These are phyloP conservation scores for Paracoccidioides brasiliensis DNA, from an alignment of 2,329 filamentous ascomycete genomes.

Conservation along the genomic window DNA sequence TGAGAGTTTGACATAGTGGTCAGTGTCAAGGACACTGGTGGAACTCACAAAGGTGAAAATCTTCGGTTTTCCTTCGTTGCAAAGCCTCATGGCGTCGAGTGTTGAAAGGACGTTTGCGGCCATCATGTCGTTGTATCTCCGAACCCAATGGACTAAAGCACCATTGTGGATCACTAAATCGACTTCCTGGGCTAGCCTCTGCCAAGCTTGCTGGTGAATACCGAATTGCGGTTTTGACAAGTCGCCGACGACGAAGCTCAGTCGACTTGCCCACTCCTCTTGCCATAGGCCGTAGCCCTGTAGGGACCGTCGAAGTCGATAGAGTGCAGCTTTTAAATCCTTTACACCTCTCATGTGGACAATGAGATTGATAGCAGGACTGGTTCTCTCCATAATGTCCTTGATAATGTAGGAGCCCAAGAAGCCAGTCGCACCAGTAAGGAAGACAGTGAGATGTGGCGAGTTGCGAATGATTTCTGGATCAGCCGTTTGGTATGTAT, in stretches of 20 bases:
- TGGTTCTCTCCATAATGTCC: conserved; percentile 54
- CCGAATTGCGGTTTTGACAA: conserved; percentile 61
- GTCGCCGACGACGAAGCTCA: conserved; percentile 61
- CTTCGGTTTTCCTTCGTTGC: conserved; percentile 65
- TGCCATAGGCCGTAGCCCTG: conserved; percentile 71
- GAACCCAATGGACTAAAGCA: conserved; percentile 66
- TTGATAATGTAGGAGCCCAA: conserved; percentile 67
- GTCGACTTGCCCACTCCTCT: conserved; percentile 39
- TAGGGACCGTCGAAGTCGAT: conserved; percentile 54
- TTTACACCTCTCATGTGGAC: conserved; percentile 60
- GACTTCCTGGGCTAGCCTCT: conserved; percentile 48
- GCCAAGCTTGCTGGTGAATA: conserved; percentile 53
- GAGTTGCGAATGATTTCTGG: conserved; percentile 16
- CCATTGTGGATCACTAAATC: conserved; percentile 76
- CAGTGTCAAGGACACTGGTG: conserved; percentile 67
- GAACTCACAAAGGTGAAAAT: conserved; percentile 70
- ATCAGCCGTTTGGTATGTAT: conserved; percentile 22
- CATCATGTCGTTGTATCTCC: conserved; percentile 59
- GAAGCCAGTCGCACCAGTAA: conserved; percentile 87
- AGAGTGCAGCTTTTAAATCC: conserved; percentile 45
- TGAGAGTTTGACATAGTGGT: conserved; percentile 66
- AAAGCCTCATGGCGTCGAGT: conserved; percentile 61
- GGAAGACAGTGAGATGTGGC: conserved; percentile 48
- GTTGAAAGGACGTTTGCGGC: conserved; percentile 70
- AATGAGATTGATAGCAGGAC: conserved; percentile 49